Evolutionary conservation across 371 early-diverging fungal genomes (phyloP).

Genomic region (Sporodiniella umbellata): DNA sequence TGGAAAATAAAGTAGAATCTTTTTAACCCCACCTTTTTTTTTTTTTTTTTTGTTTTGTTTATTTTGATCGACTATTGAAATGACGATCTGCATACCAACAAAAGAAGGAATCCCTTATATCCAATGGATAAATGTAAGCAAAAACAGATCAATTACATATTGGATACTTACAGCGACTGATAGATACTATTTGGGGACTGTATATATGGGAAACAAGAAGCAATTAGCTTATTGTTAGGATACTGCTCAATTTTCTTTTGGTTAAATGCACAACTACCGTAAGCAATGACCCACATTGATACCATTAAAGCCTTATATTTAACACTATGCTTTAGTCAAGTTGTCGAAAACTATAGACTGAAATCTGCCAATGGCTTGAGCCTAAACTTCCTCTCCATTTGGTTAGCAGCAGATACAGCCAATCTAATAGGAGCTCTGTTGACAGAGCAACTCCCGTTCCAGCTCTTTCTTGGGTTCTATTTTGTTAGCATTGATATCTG

Average conservation of each 20-base stretch:
- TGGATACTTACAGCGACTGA: neutral
- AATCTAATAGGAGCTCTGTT: constrained; percentile 71
- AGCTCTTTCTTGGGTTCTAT: constrained; percentile 51
- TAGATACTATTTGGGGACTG: constrained; percentile 49
- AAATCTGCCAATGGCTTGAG: constrained; percentile 52
- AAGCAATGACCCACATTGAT: constrained; percentile 22
- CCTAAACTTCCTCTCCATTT: constrained; percentile 58
- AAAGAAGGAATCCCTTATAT: constrained; percentile 27
- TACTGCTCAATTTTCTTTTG: constrained; percentile 66
- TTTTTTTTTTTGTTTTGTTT: constrained; percentile 5
- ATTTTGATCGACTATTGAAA: constrained; percentile 5
- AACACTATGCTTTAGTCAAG: constrained; percentile 54
- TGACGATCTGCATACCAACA: constrained; percentile 28
- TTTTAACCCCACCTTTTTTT: no score
- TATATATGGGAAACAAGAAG: constrained; percentile 38
- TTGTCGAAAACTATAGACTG: constrained; percentile 52
- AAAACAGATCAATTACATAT: no score
- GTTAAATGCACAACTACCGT: constrained; percentile 76
- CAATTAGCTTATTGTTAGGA: constrained; percentile 43
- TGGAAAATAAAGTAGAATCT: no score
- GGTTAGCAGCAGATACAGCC: constrained; percentile 69
- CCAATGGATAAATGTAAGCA: constrained; percentile 32
- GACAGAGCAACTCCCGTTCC: constrained; percentile 74
- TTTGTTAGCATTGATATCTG: constrained; percentile 43
- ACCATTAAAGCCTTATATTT: neutral